Evolutionary conservation across 2,329 filamentous ascomycete species (phyloP), one percentile per base, ranked within the genome.

Genomic region (Endoconidiophora laricicola): DNA sequence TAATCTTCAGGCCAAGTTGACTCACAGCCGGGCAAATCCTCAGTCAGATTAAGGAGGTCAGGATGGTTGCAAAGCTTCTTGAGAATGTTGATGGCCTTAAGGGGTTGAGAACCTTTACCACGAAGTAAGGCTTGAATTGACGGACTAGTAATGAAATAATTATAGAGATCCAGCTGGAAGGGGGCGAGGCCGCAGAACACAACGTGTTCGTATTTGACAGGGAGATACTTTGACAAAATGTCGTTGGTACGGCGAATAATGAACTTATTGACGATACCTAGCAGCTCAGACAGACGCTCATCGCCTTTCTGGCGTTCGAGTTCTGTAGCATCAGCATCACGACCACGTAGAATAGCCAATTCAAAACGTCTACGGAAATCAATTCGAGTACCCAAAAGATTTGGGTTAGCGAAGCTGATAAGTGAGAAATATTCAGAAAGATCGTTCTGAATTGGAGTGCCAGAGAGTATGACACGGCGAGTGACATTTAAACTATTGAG

Each of bases 11-110:
- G 91, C 60, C 80, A 91, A 57, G 76, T 77, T 24, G 78, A 62
- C 59, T 98, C 88, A 52, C 83, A 87, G 3, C 91, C 91, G 0
- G 90, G 88, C 26, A 98, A 69, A 61, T 98, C 91, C 0, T 78
- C 76, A 0, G 81, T 70, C 1, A 96, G 71, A 54, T 88, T 84
- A 33, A 98, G 76, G 3, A 98, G 74, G 61, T 98, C 91, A 0
- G 91, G 91, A 59, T 98, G 91, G 58, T 98, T 98, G 70, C 93
- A 98, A 12, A 98, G 79, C 64, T 98, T 98, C 68, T 98, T 98
- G 60, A 98, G 73, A 57, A 98, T 80, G 43, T 86, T 87, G 63
- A 98, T 98, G 6, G 91, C 91, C 64, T 96, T 96, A 44, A 98
- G 72, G 1, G 91, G 91, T 59, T 96, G 90, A 53, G 87, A 95